Evolutionary conservation across 2,329 filamentous ascomycete species (phyloP).

Genomic region (Cytospora chrysosperma): DNA sequence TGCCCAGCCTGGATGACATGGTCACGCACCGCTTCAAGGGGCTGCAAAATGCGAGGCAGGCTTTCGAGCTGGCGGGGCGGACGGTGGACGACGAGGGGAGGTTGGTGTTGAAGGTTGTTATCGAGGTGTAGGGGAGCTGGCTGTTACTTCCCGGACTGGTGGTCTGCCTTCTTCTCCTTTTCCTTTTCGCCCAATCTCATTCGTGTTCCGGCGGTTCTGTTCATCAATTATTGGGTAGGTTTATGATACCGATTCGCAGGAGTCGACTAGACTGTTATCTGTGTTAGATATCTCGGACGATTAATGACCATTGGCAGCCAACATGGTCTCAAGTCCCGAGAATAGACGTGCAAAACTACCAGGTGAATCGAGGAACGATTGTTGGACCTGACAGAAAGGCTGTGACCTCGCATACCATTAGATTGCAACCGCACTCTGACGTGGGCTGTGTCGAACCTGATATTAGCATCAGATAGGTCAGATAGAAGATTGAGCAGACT

Average conservation of each 20-base stretch:
- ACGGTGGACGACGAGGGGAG: conserved; percentile 67
- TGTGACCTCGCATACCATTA: no score
- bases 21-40: conserved; percentile 73
- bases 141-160: background rate
- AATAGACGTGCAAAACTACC: background rate
- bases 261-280: background rate
- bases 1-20: conserved; percentile 67
- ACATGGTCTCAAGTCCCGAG: background rate
- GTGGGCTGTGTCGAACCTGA: no score
- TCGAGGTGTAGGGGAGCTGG: conserved; percentile 45
- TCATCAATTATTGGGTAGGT: background rate
- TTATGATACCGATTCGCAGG: background rate
- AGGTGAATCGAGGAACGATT: no score
- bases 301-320: background rate
- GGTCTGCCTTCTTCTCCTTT: background rate
- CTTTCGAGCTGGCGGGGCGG: conserved; percentile 69
- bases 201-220: background rate
- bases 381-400: no score
- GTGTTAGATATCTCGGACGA: conserved; percentile 1
- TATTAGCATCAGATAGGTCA: background rate
- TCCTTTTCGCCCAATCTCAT: background rate
- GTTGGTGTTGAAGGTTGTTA: conserved; percentile 71
- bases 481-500: no score
- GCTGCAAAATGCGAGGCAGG: conserved; percentile 58
- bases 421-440: background rate